A percentile compares a stretch with the other conserved stretches of the same genome.
phyloP scores from a whole-genome alignment of 805 yeast genomes.

The Saturnispora kantuleensis region DNA sequence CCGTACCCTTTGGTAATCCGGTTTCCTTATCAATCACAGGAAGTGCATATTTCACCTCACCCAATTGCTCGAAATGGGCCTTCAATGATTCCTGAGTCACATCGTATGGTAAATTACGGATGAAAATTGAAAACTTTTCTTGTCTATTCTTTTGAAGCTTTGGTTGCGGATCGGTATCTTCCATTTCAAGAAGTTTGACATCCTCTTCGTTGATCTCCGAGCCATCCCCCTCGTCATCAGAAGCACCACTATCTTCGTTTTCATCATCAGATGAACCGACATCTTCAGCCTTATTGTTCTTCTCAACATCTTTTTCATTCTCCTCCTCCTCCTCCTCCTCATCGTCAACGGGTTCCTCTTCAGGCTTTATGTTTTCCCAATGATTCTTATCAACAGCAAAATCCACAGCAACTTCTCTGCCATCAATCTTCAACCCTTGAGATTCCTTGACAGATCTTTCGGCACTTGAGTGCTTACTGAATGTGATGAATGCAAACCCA shows the following conservation, averaged over 20 bases:
- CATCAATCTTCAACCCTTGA: slow-evolving; percentile 71
- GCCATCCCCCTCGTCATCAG: too few relatives aligned
- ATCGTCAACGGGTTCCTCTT: slow-evolving; percentile 31
- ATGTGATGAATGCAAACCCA: slow-evolving; percentile 91
- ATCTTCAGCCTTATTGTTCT: slow-evolving; percentile 23
- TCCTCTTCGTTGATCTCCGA: slow-evolving; percentile 15
- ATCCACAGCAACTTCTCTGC: slow-evolving; percentile 88
- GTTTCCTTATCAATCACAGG: slow-evolving; percentile 84
- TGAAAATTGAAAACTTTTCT: slow-evolving; percentile 67
- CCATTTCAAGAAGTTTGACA: slow-evolving; percentile 24
- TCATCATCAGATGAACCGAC: slow-evolving; percentile 14
- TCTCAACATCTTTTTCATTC: slow-evolving; percentile 21
- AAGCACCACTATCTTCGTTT: slow-evolving; percentile 10
- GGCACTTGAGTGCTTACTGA: slow-evolving; percentile 73
- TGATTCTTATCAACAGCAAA: slow-evolving; percentile 81
- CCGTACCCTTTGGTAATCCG: slow-evolving; percentile 87
- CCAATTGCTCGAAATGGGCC: slow-evolving; percentile 76
- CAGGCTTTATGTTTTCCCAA: slow-evolving; percentile 57
- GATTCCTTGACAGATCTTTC: slow-evolving; percentile 69
- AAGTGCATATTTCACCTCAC: slow-evolving; percentile 82
- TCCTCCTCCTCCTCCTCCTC: slow-evolving; percentile 27
- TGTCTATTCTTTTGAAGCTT: slow-evolving; percentile 40
- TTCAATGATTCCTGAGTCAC: slow-evolving; percentile 71
- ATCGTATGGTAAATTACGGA: slow-evolving; percentile 90
- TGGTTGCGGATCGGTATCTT: slow-evolving; percentile 30